Evolutionary conservation across 352 stramenopile genomes (phyloP).

Genomic region (Phytophthora macrochlamydospora): DNA sequence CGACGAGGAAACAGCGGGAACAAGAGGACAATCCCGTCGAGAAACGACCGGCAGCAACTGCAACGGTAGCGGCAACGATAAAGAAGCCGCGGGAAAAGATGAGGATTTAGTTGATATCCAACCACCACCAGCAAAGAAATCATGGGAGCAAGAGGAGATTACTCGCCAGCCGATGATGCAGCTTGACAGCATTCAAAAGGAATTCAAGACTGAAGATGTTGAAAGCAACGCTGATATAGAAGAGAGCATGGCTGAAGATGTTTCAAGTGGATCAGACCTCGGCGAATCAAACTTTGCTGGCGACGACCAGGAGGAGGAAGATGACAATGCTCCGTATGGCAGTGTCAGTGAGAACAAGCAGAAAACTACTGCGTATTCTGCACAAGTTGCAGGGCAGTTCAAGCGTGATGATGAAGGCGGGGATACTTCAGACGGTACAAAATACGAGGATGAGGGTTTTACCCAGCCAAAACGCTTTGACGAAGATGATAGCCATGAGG

Average conservation of each 20-base stretch:
- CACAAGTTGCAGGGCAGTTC: background rate
- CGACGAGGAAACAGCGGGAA: no score
- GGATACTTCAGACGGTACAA: background rate
- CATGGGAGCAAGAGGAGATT: slow-evolving; percentile 13
- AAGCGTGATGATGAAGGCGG: slow-evolving; percentile 19
- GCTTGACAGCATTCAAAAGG: background rate
- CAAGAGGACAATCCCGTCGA: no score
- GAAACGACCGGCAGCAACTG: no score
- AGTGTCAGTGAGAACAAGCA: slow-evolving; percentile 9
- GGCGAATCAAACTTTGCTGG: slow-evolving; percentile 55
- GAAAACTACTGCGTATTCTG: slow-evolving; percentile 1
- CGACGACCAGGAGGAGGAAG: slow-evolving; percentile 9
- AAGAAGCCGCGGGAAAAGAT: no score
- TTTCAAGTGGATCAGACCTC: slow-evolving; percentile 60
- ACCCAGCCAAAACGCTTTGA: no score
- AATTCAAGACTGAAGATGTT: slow-evolving; percentile 16
- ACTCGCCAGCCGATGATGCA: background rate
- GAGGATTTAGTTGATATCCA: no score
- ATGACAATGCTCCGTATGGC: slow-evolving; percentile 21
- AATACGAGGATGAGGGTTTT: slow-evolving; percentile 18
- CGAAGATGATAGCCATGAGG: no score
- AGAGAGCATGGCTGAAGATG: slow-evolving; percentile 57
- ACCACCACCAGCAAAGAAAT: no score
- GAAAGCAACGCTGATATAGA: slow-evolving; percentile 47
- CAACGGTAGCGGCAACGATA: background rate